Base-by-base conservation (phyloP, 1,139 yeast genomes). In the Pichia inconspicua region DNA sequence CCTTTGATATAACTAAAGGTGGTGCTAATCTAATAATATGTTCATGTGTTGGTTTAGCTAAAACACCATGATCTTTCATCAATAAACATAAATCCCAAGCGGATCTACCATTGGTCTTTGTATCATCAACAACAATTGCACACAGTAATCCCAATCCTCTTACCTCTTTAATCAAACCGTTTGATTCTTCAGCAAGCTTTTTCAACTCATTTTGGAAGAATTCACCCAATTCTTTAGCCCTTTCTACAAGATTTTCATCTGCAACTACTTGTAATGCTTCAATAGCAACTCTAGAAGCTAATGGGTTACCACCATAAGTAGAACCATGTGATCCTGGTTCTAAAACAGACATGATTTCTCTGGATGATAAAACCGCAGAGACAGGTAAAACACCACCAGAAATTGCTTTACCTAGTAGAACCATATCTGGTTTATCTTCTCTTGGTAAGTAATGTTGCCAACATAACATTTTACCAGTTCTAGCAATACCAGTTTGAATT, bases 311-410 rank as follows among this genome's bases (percentile, higher is more conserved):
- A 68, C 98, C 98, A 65, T 87, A 90, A 32, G 98, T 90, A 42
- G 97, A 90, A 46, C 97, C 98, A 68, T 90, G 97, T 43, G 96
- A 87, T 51, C 98, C 98, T 40, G 97, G 95, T 58, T 86, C 88
- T 60, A 90, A 78, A 58, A 90, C 82, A 57, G 82, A 77, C 97
- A 90, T 87, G 64, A 90, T 84, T 52, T 89, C 95, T 60, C 73
- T 80, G 36, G 95, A 85, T 3, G 96, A 84, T 56, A 90, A 75
- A 15, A 89, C 96, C 25, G 94, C 95, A 44, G 95, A 84, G 25
- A 89, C 95, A 31, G 97, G 97, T 55, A 86, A 68, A 41, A 89
- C 90, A 68, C 98, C 98, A 51, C 98, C 97, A 40, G 95, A 84
- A 57, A 90, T 80, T 53, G 97, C 98, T 72, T 90, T 90, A 61